These are phyloP conservation scores for Ogataea nakhonphanomensis DNA, from an alignment of 805 yeast genomes.

Conservation along the genomic window DNA sequence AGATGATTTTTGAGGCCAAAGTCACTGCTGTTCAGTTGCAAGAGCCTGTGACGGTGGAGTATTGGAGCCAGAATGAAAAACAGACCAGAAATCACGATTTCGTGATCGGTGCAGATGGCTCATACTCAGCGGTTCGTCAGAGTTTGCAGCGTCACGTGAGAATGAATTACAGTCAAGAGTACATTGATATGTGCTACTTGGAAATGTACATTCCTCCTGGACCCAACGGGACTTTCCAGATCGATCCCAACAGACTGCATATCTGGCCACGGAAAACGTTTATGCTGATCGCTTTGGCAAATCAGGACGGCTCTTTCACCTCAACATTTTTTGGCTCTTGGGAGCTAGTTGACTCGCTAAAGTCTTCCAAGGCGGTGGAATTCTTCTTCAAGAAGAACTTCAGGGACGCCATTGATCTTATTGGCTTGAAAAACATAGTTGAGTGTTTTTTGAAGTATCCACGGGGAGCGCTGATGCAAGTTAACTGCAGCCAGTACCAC, in stretches of 20 bases:
- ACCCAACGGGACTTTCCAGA: conserved; percentile 39
- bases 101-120: conserved; percentile 83
- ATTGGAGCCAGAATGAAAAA: conserved; percentile 3
- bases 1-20: conserved; percentile 53
- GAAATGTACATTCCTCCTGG: conserved; percentile 74
- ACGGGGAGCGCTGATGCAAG: conserved; percentile 72
- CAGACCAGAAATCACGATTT: conserved; percentile 43
- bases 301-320: conserved; percentile 81
- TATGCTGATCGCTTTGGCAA: conserved; percentile 90
- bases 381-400: conserved; percentile 59
- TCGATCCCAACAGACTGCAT: conserved; percentile 76
- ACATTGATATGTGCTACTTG: conserved; percentile 78
- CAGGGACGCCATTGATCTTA: conserved; percentile 68
- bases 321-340: conserved; percentile 87
- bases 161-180: conserved; percentile 71
- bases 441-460: conserved; percentile 59
- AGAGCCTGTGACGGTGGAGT: conserved; percentile 13
- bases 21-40: conserved; percentile 41
- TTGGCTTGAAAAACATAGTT: conserved; percentile 51
- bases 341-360: conserved; percentile 53
- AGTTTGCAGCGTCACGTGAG: conserved; percentile 64
- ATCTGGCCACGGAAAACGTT: conserved; percentile 88
- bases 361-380: conserved; percentile 37
- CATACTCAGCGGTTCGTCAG: conserved; percentile 68
- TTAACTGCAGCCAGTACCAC: conserved; percentile 68